These are phyloP conservation scores for Pluteus cervinus DNA, from an alignment of 768 basidiomycete species.

Conservation along the genomic window DNA sequence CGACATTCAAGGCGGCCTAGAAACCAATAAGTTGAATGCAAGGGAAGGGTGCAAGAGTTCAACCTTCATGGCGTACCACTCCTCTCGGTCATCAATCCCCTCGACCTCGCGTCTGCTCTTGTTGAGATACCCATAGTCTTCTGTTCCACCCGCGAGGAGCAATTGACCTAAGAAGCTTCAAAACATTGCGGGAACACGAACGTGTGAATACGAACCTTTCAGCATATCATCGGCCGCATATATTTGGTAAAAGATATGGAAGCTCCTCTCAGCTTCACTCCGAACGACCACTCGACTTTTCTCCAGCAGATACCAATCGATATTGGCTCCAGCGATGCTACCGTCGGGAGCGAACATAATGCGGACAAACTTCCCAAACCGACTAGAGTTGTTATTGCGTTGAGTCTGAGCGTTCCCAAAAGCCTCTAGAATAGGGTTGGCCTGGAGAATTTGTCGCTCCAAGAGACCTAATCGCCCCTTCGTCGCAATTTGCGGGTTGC, in stretches of 20 bases:
- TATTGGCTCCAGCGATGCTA: constrained; percentile 95
- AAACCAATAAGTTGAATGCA: constrained; percentile 4
- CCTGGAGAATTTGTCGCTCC: constrained; percentile 94
- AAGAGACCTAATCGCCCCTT: constrained; percentile 81
- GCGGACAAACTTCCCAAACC: constrained; percentile 96
- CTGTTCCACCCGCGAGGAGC: constrained; percentile 65
- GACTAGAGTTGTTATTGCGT: constrained; percentile 97
- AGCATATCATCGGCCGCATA: constrained; percentile 70
- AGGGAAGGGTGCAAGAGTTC: constrained; percentile 8
- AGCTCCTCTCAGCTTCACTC: constrained; percentile 84
- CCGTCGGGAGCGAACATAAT: constrained; percentile 92
- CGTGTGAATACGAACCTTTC: too few relatives aligned
- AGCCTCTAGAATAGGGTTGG: constrained; percentile 95
- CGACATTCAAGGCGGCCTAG: constrained; percentile 80
- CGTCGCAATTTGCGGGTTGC: constrained; percentile 41
- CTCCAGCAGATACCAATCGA: constrained; percentile 98
- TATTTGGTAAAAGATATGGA: constrained; percentile 97
- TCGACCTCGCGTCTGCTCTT: constrained; percentile 89
- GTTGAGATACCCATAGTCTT: constrained; percentile 88
- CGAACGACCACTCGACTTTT: constrained; percentile 92
- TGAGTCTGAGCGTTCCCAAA: constrained; percentile 99
- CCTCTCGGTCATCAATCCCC: constrained; percentile 86
- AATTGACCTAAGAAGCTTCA: constrained; percentile 59
- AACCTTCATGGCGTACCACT: constrained; percentile 80
- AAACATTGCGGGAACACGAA: too few relatives aligned